Base-by-base conservation (phyloP, 345 rosid genomes). In the Corchorus capsularis region DNA sequence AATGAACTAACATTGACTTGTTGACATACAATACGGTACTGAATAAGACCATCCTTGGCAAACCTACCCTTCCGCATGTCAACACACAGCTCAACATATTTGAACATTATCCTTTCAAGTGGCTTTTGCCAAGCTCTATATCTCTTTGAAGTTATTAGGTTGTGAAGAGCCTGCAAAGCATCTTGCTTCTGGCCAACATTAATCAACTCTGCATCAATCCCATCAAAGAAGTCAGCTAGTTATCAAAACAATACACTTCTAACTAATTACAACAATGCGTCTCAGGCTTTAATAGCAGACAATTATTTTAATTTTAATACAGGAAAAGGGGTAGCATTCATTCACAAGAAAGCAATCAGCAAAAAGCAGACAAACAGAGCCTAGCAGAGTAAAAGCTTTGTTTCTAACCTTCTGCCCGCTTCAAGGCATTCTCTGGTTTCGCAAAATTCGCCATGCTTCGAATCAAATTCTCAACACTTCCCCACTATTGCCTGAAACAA, bases 151-250 rank as follows among this genome's bases (percentile, higher is more conserved):
- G 98, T 91, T 49, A 96, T 96, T 47, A 94, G 78, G 75, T 91
- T 95, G 73, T 96, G 99, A 71, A 96, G 94, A 0, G 93, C 93
- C 81, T 92, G 98, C 56, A 96, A 78, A 0, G 99, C 99, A 83
- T 94, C 99, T 84, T 90, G 97, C 84, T 94, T 96, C 86, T 96
- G 99, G 67, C 99, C 99, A 65, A 96, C 99, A 81, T 94, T 94
- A 75, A 96, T 94, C 84, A 96, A 71, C 77, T 94, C 98, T 96
- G 85, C 78, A 86, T 65, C 66, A 63, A 80, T 35, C 35, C 35
- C 22, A 71, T 74, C 35, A 45, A 61, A 12, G 52, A 63, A 62
- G 34, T 49, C 59, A 74, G 20, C 34, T 11, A 17, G 17, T 34
- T 37, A 16, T 63, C 27, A 50, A n/a, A 54, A 14, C 12, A 2